phyloP scores from a whole-genome alignment of 2,329 filamentous ascomycete species.

The Aspergillus tamarii region DNA sequence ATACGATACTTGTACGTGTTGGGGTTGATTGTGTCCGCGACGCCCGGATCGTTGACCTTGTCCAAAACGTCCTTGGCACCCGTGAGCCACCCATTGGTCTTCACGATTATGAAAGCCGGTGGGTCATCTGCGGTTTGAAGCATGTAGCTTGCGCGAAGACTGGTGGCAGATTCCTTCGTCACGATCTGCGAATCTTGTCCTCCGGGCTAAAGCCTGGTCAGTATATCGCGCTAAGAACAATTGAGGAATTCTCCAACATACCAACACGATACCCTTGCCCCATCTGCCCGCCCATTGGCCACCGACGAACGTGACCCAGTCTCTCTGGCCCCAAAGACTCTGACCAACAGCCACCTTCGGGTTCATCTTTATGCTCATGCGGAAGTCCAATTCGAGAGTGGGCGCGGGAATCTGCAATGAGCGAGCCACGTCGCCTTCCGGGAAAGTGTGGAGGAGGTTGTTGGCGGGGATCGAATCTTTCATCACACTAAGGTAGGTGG shows the following conservation, averaged over 20 bases:
- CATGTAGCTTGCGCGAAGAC: slow-evolving; percentile 49
- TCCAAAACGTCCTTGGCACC: slow-evolving; percentile 54
- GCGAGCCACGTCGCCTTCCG: slow-evolving; percentile 52
- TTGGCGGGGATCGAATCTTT: slow-evolving; percentile 57
- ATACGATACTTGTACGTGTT: slow-evolving; percentile 54
- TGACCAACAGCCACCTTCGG: slow-evolving; percentile 52
- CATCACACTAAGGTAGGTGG: slow-evolving; percentile 56
- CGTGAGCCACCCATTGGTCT: slow-evolving; percentile 52
- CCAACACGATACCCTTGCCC: slow-evolving; percentile 56
- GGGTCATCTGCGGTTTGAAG: slow-evolving; percentile 57
- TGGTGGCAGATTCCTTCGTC: slow-evolving; percentile 52
- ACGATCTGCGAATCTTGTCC: slow-evolving; percentile 55
- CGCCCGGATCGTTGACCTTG: slow-evolving; percentile 48
- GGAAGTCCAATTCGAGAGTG: slow-evolving; percentile 55
- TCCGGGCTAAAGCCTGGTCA: slow-evolving; percentile 43
- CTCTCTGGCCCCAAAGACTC: slow-evolving; percentile 53
- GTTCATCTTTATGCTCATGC: slow-evolving; percentile 57
- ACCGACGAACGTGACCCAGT: slow-evolving; percentile 56
- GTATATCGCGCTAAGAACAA: neutral
- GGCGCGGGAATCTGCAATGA: slow-evolving; percentile 53
- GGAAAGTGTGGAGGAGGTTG: slow-evolving; percentile 54
- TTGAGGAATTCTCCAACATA: slow-evolving; percentile 30
- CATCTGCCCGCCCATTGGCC: slow-evolving; percentile 57
- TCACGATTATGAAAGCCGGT: slow-evolving; percentile 53
- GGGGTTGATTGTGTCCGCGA: slow-evolving; percentile 52